phyloP scores from a whole-genome alignment of 441 rosid species.

The Bocquillonia castaneifolia region DNA sequence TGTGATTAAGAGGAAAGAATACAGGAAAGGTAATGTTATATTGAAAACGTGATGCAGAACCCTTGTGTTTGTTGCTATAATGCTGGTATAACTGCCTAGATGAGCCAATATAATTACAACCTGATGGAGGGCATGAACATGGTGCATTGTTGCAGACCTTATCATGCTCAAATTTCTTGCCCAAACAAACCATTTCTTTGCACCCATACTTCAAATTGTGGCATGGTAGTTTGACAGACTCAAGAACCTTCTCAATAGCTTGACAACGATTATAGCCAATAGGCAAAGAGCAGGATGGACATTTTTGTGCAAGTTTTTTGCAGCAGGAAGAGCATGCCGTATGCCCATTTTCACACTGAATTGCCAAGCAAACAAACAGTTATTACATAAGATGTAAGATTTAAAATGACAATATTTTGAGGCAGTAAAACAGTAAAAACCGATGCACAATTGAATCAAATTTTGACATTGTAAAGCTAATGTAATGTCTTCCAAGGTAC shows the following conservation, averaged over 20 bases:
- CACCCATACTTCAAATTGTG: slow-evolving; percentile 45
- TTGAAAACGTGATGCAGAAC: slow-evolving; percentile 10
- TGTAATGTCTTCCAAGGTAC: no score
- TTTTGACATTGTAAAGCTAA: background rate
- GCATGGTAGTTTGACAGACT: slow-evolving; percentile 45
- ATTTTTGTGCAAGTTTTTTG: slow-evolving; percentile 41
- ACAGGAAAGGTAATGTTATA: slow-evolving; percentile 16
- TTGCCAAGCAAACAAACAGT: slow-evolving; percentile 2
- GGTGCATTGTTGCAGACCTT: slow-evolving; percentile 41
- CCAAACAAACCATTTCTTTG: slow-evolving; percentile 28
- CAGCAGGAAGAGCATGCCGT: slow-evolving; percentile 61
- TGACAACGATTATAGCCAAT: slow-evolving; percentile 63
- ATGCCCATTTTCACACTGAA: slow-evolving; percentile 73
- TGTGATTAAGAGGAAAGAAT: slow-evolving; percentile 9
- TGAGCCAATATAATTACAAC: slow-evolving; percentile 41
- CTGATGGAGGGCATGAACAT: slow-evolving; percentile 44
- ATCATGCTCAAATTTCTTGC: slow-evolving; percentile 40
- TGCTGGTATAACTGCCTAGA: slow-evolving; percentile 38
- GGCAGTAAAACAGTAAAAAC: background rate
- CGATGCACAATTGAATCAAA: slow-evolving; percentile 4
- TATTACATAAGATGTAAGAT: background rate
- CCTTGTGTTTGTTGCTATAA: slow-evolving; percentile 29
- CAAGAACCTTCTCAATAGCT: slow-evolving; percentile 69
- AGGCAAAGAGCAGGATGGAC: slow-evolving; percentile 52
- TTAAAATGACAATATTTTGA: background rate